phyloP scores from a whole-genome alignment of 129 eudicot genomes.

The Helichrysum umbraculigerum region DNA sequence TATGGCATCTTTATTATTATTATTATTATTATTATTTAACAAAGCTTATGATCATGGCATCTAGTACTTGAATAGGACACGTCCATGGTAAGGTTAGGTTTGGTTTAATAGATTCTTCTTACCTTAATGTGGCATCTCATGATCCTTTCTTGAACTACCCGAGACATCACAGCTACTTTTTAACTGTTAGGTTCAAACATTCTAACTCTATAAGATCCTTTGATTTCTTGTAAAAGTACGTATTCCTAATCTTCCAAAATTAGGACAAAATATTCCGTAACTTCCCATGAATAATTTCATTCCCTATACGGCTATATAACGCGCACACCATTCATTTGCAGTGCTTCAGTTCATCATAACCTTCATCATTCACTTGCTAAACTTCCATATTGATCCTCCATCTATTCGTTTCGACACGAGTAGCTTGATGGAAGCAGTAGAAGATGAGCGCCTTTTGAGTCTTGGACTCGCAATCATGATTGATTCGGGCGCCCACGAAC shows the following conservation, averaged over 20 bases:
- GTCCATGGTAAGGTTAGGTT: conserved; percentile 3
- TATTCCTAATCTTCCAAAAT: neutral
- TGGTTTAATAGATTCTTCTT: conserved; percentile 24
- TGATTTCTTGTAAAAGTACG: conserved; percentile 9
- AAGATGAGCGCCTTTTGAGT: conserved; percentile 50
- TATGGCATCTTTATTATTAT: neutral
- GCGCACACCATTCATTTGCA: neutral
- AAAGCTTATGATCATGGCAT: neutral
- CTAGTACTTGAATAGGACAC: conserved; percentile 22
- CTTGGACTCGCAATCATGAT: conserved; percentile 58
- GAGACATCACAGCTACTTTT: conserved; percentile 27
- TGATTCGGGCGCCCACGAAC: conserved; percentile 28
- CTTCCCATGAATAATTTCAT: conserved; percentile 19
- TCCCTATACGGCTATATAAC: conserved; percentile 25
- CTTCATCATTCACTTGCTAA: neutral
- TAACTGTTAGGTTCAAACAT: conserved; percentile 14
- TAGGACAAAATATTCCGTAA: conserved; percentile 22
- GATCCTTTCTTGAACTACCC: conserved; percentile 35
- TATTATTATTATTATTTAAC: neutral
- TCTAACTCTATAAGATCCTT: conserved; percentile 22
- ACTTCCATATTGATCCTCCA: neutral
- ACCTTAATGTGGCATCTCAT: conserved; percentile 28
- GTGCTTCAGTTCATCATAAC: neutral
- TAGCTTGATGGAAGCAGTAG: conserved; percentile 39
- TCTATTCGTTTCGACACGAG: neutral